Conservation (phyloP, 441 rosid species). For the Euphorbia corollata region DNA sequence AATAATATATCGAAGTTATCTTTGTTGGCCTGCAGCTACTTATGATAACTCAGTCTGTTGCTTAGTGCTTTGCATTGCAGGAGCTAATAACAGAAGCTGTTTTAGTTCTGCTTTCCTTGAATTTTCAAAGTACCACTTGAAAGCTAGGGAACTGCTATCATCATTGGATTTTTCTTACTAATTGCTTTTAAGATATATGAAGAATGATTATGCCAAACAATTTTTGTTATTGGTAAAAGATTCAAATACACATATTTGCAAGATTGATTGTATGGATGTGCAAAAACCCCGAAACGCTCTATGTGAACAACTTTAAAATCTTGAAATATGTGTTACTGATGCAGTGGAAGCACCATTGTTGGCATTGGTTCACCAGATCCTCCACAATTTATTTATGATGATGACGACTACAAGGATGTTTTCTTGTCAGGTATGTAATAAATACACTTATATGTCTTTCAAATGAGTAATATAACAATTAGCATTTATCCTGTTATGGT, state of each 20-base stretch:
- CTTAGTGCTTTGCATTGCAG: too few relatives aligned
- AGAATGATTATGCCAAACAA: neutral
- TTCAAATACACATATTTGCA: too few relatives aligned
- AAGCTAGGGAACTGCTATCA: slow-evolving; percentile 1
- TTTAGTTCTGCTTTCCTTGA: too few relatives aligned
- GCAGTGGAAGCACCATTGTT: slow-evolving; percentile 91
- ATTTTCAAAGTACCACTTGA: neutral
- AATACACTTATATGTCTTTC: too few relatives aligned
- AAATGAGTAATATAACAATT: too few relatives aligned
- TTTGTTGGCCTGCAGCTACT: too few relatives aligned
- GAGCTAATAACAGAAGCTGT: neutral
- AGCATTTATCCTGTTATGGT: too few relatives aligned
- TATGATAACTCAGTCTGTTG: too few relatives aligned
- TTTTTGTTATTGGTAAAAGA: neutral
- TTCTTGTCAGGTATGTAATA: slow-evolving; percentile 64
- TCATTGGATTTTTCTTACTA: neutral
- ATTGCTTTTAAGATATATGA: neutral
- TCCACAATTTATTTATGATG: slow-evolving; percentile 75
- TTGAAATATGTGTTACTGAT: slow-evolving; percentile 3
- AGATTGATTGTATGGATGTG: neutral
- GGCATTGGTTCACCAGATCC: slow-evolving; percentile 96
- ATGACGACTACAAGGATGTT: slow-evolving; percentile 67
- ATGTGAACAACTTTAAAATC: too few relatives aligned
- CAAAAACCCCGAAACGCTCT: neutral
- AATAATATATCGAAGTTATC: too few relatives aligned